Base-by-base conservation (phyloP, 192 early-diverging fungal genomes). In the Cetraspora pellucida region DNA sequence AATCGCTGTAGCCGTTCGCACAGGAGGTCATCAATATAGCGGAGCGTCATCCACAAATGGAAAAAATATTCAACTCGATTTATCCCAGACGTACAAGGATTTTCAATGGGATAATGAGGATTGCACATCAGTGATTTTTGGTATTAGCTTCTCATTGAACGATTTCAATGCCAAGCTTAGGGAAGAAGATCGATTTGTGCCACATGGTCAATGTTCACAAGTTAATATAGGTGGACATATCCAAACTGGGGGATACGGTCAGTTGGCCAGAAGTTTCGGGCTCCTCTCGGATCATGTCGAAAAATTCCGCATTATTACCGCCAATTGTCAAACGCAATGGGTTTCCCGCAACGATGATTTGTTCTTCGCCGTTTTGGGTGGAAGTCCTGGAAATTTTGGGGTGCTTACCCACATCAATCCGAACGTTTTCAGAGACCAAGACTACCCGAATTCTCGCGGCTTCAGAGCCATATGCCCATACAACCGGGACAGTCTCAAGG, bases 371-470 rank as follows among this genome's bases (percentile, higher is more conserved):
- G 49, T 82, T 21, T 28, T 81, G 49, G 80, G 80, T 55, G 80
- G 80, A 63, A 78, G 77, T 65, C 80, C 80, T 37, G 80, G 80
- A 71, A 81, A 81, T 65, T 81, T 81, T 81, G 80, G 80, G n/a
- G 80, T 78, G 63, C 2, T 81, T 28, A 82, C 81, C 3, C 43
- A 82, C 47, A 75, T 77, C n/a, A 79, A 77, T 1, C 30, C 79
- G 23, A 50, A 28, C 21, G 70, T 79, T 10, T 68, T 52, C 44
- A 37, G 45, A 30, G 81, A 82, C 27, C 54, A 79, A 27, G 81
- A 79, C 57, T 19, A 82, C 58, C 74, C 74, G 0, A 27, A 74
- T 27, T 82, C 81, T 37, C 75, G 78, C 59, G 80, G 80, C 17
- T 31, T 81, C 17, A 46, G 77, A 28, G 61, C 43, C 23, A 1